Base-by-base conservation (phyloP, 306 rosid genomes). In the Astragalus membranaceus region DNA sequence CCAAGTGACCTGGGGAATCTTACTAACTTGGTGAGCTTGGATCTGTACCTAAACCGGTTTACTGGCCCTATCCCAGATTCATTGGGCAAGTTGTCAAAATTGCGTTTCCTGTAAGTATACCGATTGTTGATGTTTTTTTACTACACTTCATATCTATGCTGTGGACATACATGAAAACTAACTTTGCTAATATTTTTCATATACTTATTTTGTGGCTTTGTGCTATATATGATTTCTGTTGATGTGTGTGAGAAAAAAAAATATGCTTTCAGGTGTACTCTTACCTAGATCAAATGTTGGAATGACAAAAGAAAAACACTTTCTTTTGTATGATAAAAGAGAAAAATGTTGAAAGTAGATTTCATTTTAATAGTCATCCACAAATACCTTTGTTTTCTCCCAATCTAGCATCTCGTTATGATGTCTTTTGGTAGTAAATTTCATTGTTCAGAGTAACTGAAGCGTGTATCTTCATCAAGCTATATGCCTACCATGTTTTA, bases 21-120 rank as follows among this genome's bases (percentile, higher is more conserved):
- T 80, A 94, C 97, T 79, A 94, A 87, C 86, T 80, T 94, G 88
- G 99, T 94, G 91, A 94, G 99, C 97, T 88, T 94, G 92, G 99
- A 94, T 84, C 91, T 94, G 59, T 94, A 91, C 80, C 79, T 94
- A 78, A 94, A 94, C 70, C 77, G 75, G 48, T 94, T 94, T 79
- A 69, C 82, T 4, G 99, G 99, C 84, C 88, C 86, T 36, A 94
- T 94, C 83, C 99, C 99, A 48, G 97, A 79, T 70, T 81, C 96
- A 17, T 77, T 95, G 91, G 99, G 99, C 70, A 91, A 85, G 87
- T 79, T 95, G 81, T 87, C 97, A 36, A 95, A 95, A 85, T 78
- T 95, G 74, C 85, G 99, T 35, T 95, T 95, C 82, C 97, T 95
- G 99, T 95, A 84, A 84, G 97, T 89, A 74, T 46, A 39, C 67